phyloP scores from a whole-genome alignment of 2,329 filamentous ascomycete genomes.

The Xylariales sp. region DNA sequence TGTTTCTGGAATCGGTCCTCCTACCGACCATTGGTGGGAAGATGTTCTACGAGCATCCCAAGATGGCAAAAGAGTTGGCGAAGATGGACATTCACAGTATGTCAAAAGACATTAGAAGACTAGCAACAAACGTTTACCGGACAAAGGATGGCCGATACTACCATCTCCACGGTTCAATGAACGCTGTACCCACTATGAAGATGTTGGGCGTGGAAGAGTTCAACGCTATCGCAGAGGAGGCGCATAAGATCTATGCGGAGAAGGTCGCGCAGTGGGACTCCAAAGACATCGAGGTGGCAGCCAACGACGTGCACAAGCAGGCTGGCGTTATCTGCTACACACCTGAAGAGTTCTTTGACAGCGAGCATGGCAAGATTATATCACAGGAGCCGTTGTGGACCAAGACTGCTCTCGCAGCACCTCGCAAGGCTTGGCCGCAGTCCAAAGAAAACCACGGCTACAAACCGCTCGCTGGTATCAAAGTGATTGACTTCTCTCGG shows the following conservation, averaged over 20 bases:
- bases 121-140: conserved; percentile 25
- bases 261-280: conserved; percentile 20
- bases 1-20: conserved; percentile 25
- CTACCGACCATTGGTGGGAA: conserved; percentile 18
- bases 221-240: conserved; percentile 24
- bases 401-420: conserved; percentile 11
- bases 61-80: too few relatives aligned
- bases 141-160: conserved; percentile 29
- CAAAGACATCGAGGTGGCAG: conserved; percentile 21
- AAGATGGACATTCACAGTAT: conserved; percentile 15
- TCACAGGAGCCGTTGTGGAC: conserved; percentile 20
- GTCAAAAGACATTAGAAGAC: conserved; percentile 17
- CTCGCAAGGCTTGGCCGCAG: conserved; percentile 20
- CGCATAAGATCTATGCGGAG: conserved; percentile 12
- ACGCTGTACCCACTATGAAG: conserved; percentile 18
- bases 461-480: conserved; percentile 50
- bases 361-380: conserved; percentile 8
- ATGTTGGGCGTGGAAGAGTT: conserved; percentile 29
- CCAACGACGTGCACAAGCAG: conserved; percentile 27
- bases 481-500: conserved; percentile 69
- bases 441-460: conserved; percentile 13
- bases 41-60: conserved; percentile 13
- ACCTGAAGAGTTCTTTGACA: conserved; percentile 25
- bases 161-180: conserved; percentile 28
- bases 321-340: conserved; percentile 26